Evolutionary conservation across 1,139 yeast genomes (phyloP).

Genomic region (Diutina sp.): DNA sequence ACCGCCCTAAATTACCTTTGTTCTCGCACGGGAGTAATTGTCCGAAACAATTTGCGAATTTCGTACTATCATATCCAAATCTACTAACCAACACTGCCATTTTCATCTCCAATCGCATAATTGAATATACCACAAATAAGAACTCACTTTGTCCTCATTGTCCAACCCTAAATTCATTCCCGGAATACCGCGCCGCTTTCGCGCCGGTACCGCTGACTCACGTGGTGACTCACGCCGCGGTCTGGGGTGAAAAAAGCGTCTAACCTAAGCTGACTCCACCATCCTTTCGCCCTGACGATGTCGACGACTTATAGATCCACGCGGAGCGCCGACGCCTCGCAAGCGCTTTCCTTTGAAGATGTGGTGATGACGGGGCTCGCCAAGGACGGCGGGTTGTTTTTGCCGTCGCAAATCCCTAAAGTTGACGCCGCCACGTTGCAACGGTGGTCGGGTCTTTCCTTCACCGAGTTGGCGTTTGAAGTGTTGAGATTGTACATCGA

Average conservation of each 20-base stretch:
- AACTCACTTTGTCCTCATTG: too few species aligned
- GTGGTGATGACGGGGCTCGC: slow-evolving; percentile 93
- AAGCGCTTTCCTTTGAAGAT: slow-evolving; percentile 69
- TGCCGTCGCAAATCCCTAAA: slow-evolving; percentile 73
- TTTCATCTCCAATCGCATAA: too few species aligned
- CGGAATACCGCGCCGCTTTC: not conserved
- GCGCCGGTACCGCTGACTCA: not conserved
- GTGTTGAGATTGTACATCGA: slow-evolving; percentile 72
- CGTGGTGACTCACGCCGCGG: not conserved
- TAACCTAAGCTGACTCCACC: not conserved
- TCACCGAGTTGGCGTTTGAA: slow-evolving; percentile 78
- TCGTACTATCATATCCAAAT: too few species aligned
- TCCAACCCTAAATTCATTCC: not conserved
- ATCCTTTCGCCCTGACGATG: not conserved
- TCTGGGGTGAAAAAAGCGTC: not conserved
- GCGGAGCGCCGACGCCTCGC: slow-evolving; percentile 37
- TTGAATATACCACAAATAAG: too few species aligned
- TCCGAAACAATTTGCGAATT: too few species aligned
- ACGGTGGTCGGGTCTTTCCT: slow-evolving; percentile 62
- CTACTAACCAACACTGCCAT: too few species aligned
- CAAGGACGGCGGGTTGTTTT: slow-evolving; percentile 87
- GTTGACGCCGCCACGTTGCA: slow-evolving; percentile 46
- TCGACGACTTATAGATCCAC: slow-evolving; percentile 63
- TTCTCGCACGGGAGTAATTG: too few species aligned
- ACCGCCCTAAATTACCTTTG: too few species aligned